phyloP scores from a whole-genome alignment of 768 basidiomycete species.

The Kwoniella sp. region DNA sequence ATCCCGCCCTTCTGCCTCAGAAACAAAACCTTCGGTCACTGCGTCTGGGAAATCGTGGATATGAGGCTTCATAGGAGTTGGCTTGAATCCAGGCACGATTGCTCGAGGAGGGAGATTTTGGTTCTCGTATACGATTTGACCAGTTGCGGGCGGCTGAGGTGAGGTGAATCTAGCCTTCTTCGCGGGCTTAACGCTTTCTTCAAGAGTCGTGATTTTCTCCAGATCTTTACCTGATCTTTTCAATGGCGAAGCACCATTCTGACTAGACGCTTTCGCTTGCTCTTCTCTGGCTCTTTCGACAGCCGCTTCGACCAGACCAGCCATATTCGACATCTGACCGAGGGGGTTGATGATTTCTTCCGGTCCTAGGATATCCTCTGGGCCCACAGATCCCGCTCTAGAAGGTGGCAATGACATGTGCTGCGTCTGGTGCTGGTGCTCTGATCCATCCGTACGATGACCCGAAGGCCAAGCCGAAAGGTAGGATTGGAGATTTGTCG shows the following conservation, averaged over 20 bases:
- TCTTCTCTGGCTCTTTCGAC: conserved; percentile 53
- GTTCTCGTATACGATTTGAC: conserved; percentile 34
- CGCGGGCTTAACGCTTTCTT: conserved; percentile 13
- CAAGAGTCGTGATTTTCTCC: conserved; percentile 2
- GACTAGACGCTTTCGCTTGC: conserved; percentile 8
- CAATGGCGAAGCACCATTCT: conserved; percentile 1
- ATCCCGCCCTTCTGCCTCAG: conserved; percentile 80
- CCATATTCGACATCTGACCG: conserved; percentile 53
- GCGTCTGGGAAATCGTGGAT: conserved; percentile 76
- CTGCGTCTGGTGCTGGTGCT: conserved; percentile 18
- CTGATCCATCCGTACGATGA: conserved; percentile 5
- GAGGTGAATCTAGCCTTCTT: conserved; percentile 39
- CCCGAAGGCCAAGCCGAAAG: not conserved
- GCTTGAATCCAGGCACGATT: conserved; percentile 25
- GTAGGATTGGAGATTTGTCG: not conserved
- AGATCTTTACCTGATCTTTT: conserved; percentile 14
- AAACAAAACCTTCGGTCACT: conserved; percentile 78
- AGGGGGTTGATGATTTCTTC: conserved; percentile 57
- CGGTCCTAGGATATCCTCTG: conserved; percentile 67
- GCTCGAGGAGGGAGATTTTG: conserved; percentile 35
- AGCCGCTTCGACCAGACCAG: conserved; percentile 54
- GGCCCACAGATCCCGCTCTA: conserved; percentile 61
- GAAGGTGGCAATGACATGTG: conserved; percentile 49
- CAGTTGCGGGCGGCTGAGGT: conserved; percentile 20
- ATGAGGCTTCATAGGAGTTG: conserved; percentile 38